Base-by-base conservation (phyloP, 768 basidiomycete genomes). In the Collybiopsis luxurians region DNA sequence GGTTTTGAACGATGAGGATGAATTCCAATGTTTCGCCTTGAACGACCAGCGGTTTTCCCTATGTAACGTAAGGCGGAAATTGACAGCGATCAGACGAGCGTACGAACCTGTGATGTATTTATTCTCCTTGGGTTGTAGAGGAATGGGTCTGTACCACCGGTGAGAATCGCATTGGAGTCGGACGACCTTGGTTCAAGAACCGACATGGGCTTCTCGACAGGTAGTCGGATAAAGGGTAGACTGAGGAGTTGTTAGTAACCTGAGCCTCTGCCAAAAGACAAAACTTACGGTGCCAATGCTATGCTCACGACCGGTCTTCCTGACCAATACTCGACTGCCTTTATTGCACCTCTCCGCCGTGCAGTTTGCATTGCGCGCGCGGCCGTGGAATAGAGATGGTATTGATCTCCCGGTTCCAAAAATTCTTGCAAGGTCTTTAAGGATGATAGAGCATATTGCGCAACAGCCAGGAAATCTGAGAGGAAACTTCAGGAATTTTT, bases 361-460 rank as follows among this genome's bases (percentile, higher is more conserved):
- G 90, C 86, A 1, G 86, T 89, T 26, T 78, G 75, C 39, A 96
- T 69, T 4, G 93, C 92, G n/a, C 84, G 78, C 0, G 79, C 74
- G 1, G 91, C 84, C 17, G 89, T 86, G 47, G 82, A 74, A 60
- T 89, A 87, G 21, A 97, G 72, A 67, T 92, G 86, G 55, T 81
- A 79, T 67, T 99, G 97, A 66, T 97, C 95, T 2, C 76, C 78
- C 0, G 87, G 75, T 12, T 84, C 78, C 63, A 98, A 75, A 53
- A 89, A 81, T 13, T 76, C 67, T 61, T 89, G 81, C 56, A 97
- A 73, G 2, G 80, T 80, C 66, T 87, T 91, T 40, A 98, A 75
- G 0, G 94, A 86, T 2, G 93, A 92, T n/a, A 93, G 73, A n/a
- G 90, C 83, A 69, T 95, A 93, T 56, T 90, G 90, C 13, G 94